Evolutionary conservation across 768 basidiomycete genomes (phyloP).

Genomic region (Auricularia sp.): DNA sequence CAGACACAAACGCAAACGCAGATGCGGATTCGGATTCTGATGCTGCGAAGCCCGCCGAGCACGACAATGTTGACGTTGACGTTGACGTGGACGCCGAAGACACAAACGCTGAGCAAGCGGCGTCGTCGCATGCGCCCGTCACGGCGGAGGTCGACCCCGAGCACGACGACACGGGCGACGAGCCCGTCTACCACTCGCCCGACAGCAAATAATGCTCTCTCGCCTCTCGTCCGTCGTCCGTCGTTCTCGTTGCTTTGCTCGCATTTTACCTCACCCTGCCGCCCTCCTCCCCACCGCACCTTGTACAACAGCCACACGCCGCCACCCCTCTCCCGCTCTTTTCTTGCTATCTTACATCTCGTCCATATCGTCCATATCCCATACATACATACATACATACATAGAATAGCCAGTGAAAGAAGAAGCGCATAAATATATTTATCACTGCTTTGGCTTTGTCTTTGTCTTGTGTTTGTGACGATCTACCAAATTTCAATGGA

Average conservation of each 20-base stretch:
- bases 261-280: not conserved
- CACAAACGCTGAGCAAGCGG: not conserved
- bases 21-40: too few species aligned
- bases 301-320: not conserved
- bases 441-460: too few species aligned
- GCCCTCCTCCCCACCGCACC: not conserved
- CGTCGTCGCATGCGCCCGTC: not conserved
- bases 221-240: too few species aligned
- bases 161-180: constrained; percentile 1
- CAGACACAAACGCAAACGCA: too few species aligned
- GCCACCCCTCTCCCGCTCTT: not conserved
- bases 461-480: too few species aligned
- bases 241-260: not conserved
- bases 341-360: not conserved
- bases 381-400: not conserved
- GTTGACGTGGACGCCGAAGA: not conserved
- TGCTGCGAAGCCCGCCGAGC: too few species aligned
- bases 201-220: not conserved
- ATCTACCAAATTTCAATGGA: too few species aligned
- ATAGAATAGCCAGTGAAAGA: too few species aligned
- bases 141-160: not conserved
- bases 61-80: too few species aligned
- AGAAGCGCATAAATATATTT: too few species aligned
- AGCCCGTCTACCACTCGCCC: not conserved
- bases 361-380: not conserved